phyloP scores from a whole-genome alignment of 1,139 yeast genomes.

The Meyerozyma athensensis region DNA sequence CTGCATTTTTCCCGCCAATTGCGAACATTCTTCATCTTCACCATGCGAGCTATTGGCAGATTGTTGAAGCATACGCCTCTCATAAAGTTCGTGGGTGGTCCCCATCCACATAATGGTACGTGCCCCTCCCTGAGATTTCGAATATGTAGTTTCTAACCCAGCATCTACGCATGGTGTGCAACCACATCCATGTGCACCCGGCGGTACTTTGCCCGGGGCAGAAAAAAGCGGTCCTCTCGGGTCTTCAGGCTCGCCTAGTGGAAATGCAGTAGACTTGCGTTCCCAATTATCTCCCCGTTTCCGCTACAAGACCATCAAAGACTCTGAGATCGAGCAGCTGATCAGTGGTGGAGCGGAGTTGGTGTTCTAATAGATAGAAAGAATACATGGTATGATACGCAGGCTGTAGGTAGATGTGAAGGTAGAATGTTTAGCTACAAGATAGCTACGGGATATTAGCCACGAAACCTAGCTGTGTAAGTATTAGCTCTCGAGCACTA shows the following conservation, averaged over 20 bases:
- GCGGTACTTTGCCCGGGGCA: slow-evolving; percentile 45
- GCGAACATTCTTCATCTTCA: slow-evolving; percentile 4
- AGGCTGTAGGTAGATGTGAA: too few species aligned
- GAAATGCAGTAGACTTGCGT: slow-evolving; percentile 54
- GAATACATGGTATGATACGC: neutral
- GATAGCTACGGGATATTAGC: too few species aligned
- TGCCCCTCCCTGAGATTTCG: too few species aligned
- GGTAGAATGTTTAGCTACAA: too few species aligned
- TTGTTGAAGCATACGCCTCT: slow-evolving; percentile 46
- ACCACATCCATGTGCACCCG: slow-evolving; percentile 51
- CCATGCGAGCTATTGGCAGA: slow-evolving; percentile 28
- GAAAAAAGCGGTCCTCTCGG: slow-evolving; percentile 15
- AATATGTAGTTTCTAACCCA: neutral
- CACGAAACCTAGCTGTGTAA: too few species aligned
- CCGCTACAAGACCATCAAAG: slow-evolving; percentile 58
- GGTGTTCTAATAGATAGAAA: slow-evolving; percentile 21
- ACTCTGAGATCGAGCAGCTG: slow-evolving; percentile 67
- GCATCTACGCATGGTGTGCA: slow-evolving; percentile 20
- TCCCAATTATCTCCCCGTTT: slow-evolving; percentile 66
- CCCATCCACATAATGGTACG: slow-evolving; percentile 49
- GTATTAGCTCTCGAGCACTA: too few species aligned
- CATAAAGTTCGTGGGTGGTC: slow-evolving; percentile 61
- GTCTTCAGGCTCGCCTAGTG: too few species aligned
- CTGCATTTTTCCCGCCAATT: neutral
- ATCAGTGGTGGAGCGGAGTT: slow-evolving; percentile 72